A percentile compares a stretch with the other conserved stretches of the same genome.
Conservation (phyloP, 306 rosid genomes). For the Lathyrus oleraceus region DNA sequence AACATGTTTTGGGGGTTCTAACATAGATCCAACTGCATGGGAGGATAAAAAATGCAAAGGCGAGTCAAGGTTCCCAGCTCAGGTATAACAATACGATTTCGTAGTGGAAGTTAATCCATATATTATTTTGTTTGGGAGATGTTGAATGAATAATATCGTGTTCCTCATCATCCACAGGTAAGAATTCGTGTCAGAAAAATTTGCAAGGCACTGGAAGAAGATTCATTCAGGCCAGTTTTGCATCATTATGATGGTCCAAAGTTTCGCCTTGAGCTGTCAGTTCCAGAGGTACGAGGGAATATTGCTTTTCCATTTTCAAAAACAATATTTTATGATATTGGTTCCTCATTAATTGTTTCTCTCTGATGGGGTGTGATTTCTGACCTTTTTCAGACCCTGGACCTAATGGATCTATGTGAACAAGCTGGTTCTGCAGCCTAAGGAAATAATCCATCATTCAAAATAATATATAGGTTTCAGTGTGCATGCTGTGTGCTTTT, state of each 20-base stretch:
- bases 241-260: slow-evolving; percentile 99
- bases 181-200: slow-evolving; percentile 78
- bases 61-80: slow-evolving; percentile 98
- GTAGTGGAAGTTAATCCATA: neutral
- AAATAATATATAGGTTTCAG: slow-evolving; percentile 51
- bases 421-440: slow-evolving; percentile 88
- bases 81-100: slow-evolving; percentile 55
- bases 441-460: slow-evolving; percentile 42
- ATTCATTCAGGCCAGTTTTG: slow-evolving; percentile 95
- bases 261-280: slow-evolving; percentile 97
- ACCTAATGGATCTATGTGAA: slow-evolving; percentile 87
- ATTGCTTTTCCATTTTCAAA: neutral
- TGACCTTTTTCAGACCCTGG: slow-evolving; percentile 71
- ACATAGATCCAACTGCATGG: slow-evolving; percentile 99
- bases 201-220: slow-evolving; percentile 97
- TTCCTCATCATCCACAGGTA: slow-evolving; percentile 50
- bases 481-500: slow-evolving; percentile 62
- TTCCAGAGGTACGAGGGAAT: slow-evolving; percentile 73
- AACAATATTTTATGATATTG: neutral
- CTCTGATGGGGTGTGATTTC: slow-evolving; percentile 20
- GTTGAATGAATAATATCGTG: neutral
- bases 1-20: slow-evolving; percentile 95
- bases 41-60: slow-evolving; percentile 99
- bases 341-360: neutral
- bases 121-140: slow-evolving; percentile 9